A percentile compares a stretch with the other conserved stretches of the same genome.
Conservation (phyloP, 345 rosid genomes). For the Alliaria petiolata region DNA sequence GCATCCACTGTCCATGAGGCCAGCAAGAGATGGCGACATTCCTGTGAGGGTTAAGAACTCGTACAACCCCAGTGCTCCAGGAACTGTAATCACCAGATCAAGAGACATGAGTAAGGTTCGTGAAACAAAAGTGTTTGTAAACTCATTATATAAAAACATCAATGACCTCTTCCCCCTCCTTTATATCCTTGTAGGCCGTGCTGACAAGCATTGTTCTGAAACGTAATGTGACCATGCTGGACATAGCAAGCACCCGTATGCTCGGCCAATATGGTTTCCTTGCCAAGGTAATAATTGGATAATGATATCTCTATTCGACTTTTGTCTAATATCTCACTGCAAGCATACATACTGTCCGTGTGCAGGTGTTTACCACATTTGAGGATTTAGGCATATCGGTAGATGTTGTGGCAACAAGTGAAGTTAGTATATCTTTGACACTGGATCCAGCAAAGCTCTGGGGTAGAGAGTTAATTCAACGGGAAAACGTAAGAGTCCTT, state of each 20-base stretch:
- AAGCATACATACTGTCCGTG: not conserved
- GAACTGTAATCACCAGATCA: conserved; percentile 77
- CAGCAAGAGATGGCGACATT: conserved; percentile 90
- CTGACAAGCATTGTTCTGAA: conserved; percentile 92
- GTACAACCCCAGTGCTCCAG: conserved; percentile 85
- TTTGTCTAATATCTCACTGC: not conserved
- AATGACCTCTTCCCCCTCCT: conserved; percentile 8
- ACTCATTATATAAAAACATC: conserved; percentile 1
- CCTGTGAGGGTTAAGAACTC: conserved; percentile 95
- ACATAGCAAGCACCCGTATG: conserved; percentile 93
- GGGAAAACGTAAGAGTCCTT: conserved; percentile 44
- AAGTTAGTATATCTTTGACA: conserved; percentile 91
- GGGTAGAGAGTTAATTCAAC: conserved; percentile 88
- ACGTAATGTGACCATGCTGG: conserved; percentile 90
- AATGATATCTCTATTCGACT: not conserved
- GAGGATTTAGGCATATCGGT: conserved; percentile 92
- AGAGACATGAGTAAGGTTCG: conserved; percentile 91
- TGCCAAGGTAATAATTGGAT: conserved; percentile 55
- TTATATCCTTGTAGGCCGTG: conserved; percentile 54
- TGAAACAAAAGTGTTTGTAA: conserved; percentile 10
- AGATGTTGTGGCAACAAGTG: conserved; percentile 97
- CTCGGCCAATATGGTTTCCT: conserved; percentile 94
- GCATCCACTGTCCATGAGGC: conserved; percentile 96
- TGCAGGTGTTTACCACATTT: conserved; percentile 81
- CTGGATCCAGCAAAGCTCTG: conserved; percentile 89